Evolutionary conservation across 1,284 basidiomycete species (phyloP), one percentile per base, ranked within the genome.

Genomic region (Veloporphyrellus conicus): DNA sequence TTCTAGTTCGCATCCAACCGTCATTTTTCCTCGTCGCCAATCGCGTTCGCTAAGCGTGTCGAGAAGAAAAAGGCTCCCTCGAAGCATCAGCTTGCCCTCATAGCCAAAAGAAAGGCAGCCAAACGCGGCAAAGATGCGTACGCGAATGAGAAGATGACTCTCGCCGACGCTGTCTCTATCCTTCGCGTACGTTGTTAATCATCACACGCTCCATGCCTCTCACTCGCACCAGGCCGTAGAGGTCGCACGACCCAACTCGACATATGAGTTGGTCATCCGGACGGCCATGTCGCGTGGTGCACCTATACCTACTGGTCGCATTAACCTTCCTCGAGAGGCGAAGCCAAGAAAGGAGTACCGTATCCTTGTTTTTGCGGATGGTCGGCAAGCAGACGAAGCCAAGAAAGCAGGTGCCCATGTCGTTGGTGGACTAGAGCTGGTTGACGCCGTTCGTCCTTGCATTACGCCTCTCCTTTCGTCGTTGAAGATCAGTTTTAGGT

Each of bases 321-420:
- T 84, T 49, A 75, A 75, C 45, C 71, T 89, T 28, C 84, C 86
- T 2, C 73, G 81, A 44, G 89, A 93, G 58, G 83, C 90, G 12
- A 89, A 90, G 58, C 68, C 78, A 42, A 76, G 73, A 59, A 68
- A 77, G 33, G 81, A 86, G 56, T 85, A 89, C 53, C 81, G 78
- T 45, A 83, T 96, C 42, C 75, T 94, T 25, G 91, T 94, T 20
- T 94, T 96, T 59, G 90, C 91, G 6, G 88, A 93, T 57, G 87
- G 87, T 14, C 72, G 80, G 48, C 74, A 79, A 52, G 84, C 84
- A 12, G 82, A 87, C 15, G 87, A 90, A 38, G 90, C 90, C 1
- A 82, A 76, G 64, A 79, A 74, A 43, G 89, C 90, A 8, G 92
- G 92, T 7, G 93, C 90, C 3, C 81, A 90, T 53, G 80, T 88